Conservation (phyloP, 306 rosid species). For the Castanea mollissima region DNA sequence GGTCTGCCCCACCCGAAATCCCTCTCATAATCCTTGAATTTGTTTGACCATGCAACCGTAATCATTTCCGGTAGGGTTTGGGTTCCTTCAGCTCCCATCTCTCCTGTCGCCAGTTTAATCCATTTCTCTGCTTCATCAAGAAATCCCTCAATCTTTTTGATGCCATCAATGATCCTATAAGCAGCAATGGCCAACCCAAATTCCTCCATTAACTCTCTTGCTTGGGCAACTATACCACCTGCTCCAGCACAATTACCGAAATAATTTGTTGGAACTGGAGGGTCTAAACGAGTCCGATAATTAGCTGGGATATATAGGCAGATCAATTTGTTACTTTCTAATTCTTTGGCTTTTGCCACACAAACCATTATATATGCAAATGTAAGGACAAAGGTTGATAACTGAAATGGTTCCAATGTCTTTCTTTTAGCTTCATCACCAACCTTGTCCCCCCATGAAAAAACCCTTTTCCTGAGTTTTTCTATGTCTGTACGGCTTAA, state of each 20-base stretch:
- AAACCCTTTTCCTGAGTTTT: conserved; percentile 16
- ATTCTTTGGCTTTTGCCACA: conserved; percentile 28
- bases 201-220: not conserved
- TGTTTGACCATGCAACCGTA: conserved; percentile 23
- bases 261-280: conserved; percentile 26
- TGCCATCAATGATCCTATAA: conserved; percentile 12
- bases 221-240: not conserved
- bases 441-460: not conserved
- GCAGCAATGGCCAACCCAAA: conserved; percentile 16
- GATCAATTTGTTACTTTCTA: not conserved
- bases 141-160: conserved; percentile 15
- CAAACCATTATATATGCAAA: conserved; percentile 33
- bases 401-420: not conserved
- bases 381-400: conserved; percentile 35
- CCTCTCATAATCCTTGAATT: conserved; percentile 22
- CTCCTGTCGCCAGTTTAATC: not conserved
- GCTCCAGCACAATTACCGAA: conserved; percentile 44
- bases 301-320: not conserved
- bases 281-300: conserved; percentile 36
- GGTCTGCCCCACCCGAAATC: conserved; percentile 56
- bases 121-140: conserved; percentile 11
- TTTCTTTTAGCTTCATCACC: not conserved
- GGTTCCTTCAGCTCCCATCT: too few species aligned
- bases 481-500: conserved; percentile 23
- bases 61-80: not conserved